phyloP scores from a whole-genome alignment of 352 stramenopile species.

The Pythium volutum region DNA sequence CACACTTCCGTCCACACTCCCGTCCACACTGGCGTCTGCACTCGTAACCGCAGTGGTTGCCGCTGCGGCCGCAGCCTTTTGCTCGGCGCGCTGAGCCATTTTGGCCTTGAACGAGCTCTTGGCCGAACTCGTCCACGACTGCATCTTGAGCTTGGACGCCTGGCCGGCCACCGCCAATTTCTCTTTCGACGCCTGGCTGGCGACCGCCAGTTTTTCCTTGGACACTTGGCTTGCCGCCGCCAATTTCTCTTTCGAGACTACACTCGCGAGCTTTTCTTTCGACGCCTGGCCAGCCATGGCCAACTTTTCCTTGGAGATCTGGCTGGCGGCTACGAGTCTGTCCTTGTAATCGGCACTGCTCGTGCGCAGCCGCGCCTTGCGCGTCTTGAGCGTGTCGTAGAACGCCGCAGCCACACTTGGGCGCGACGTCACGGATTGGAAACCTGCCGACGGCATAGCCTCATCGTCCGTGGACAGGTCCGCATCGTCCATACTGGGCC shows the following conservation, averaged over 20 bases:
- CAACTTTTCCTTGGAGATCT: constrained; percentile 17
- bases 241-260: constrained; percentile 22
- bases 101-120: constrained; percentile 22
- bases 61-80: not conserved
- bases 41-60: not conserved
- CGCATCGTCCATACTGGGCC: constrained; percentile 23
- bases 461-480: constrained; percentile 21
- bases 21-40: not conserved
- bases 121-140: constrained; percentile 23
- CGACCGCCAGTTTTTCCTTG: constrained; percentile 20
- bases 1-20: not conserved
- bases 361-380: constrained; percentile 16
- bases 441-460: not conserved
- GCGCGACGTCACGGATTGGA: not conserved
- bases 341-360: constrained; percentile 29
- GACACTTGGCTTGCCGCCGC: constrained; percentile 9
- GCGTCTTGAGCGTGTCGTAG: constrained; percentile 20
- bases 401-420: constrained; percentile 13
- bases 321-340: constrained; percentile 20
- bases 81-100: constrained; percentile 23
- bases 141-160: constrained; percentile 26
- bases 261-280: constrained; percentile 23
- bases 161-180: constrained; percentile 19
- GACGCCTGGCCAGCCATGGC: constrained; percentile 16
- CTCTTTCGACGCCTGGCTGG: constrained; percentile 19